Percentiles rank a stretch among this genome's conserved stretches.
These are phyloP conservation scores for Cyberlindnera veronae DNA, from an alignment of 805 yeast species.

Conservation along the genomic window DNA sequence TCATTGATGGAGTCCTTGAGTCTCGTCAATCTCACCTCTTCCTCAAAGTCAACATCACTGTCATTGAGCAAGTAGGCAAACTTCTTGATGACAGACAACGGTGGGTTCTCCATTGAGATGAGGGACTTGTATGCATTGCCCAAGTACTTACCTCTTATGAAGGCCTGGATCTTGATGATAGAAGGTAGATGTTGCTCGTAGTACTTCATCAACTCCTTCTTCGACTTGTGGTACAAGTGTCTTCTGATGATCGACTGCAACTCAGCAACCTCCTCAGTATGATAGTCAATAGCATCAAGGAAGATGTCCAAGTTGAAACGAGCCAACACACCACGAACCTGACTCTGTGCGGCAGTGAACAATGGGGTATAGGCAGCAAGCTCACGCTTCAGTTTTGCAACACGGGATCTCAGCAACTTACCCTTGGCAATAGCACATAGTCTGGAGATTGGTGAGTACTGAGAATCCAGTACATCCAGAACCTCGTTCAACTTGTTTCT, in stretches of 20 bases:
- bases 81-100: slow-evolving; percentile 67
- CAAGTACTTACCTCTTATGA: slow-evolving; percentile 62
- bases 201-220: slow-evolving; percentile 36
- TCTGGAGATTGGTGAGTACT: slow-evolving; percentile 22
- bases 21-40: slow-evolving; percentile 66
- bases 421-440: slow-evolving; percentile 42
- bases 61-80: slow-evolving; percentile 76
- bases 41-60: slow-evolving; percentile 68
- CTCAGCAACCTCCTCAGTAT: slow-evolving; percentile 35
- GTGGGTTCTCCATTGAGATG: slow-evolving; percentile 69
- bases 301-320: slow-evolving; percentile 54
- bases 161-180: slow-evolving; percentile 71
- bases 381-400: slow-evolving; percentile 6
- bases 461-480: slow-evolving; percentile 26
- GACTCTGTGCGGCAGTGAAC: slow-evolving; percentile 49
- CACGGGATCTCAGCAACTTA: slow-evolving; percentile 29
- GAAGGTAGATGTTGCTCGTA: slow-evolving; percentile 55
- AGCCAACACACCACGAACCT: slow-evolving; percentile 57
- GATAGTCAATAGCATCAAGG: slow-evolving; percentile 49
- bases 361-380: slow-evolving; percentile 4
- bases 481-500: slow-evolving; percentile 27
- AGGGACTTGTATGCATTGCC: slow-evolving; percentile 72
- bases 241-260: slow-evolving; percentile 61
- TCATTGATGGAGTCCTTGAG: slow-evolving; percentile 66
- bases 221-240: slow-evolving; percentile 33